Evolutionary conservation across 2,329 filamentous ascomycete genomes (phyloP).

Genomic region (Samsoniella hepiali): DNA sequence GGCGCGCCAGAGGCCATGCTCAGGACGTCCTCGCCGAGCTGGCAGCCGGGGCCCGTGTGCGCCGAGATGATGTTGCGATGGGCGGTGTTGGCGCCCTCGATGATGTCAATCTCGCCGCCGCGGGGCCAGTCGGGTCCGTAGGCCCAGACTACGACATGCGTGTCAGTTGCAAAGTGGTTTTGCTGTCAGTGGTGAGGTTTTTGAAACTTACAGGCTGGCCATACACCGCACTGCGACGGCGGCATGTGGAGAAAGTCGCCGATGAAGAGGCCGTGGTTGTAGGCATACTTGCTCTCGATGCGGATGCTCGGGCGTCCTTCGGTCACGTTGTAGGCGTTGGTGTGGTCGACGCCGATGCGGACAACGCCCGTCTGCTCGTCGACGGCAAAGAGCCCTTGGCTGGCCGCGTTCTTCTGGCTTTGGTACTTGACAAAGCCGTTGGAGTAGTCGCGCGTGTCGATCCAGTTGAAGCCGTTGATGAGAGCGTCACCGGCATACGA

Average conservation of each 20-base stretch:
- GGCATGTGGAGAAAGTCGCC: conserved; percentile 74
- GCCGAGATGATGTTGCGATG: conserved; percentile 59
- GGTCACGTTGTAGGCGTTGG: conserved; percentile 34
- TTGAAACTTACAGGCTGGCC: conserved; percentile 61
- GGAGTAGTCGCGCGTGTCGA: conserved; percentile 56
- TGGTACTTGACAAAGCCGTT: conserved; percentile 62
- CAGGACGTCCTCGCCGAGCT: conserved; percentile 21
- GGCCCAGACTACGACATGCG: conserved; percentile 44
- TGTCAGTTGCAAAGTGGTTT: conserved; percentile 9
- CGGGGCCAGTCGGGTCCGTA: conserved; percentile 57
- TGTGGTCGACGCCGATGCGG: conserved; percentile 44
- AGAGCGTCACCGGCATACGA: conserved; percentile 44
- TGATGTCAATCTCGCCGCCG: conserved; percentile 65
- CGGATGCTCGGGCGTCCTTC: conserved; percentile 59
- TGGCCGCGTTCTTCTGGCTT: conserved; percentile 37
- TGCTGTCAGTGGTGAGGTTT: background rate
- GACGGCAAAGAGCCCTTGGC: conserved; percentile 40
- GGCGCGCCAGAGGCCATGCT: conserved; percentile 13
- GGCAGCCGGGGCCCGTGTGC: conserved; percentile 48
- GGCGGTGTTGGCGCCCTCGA: conserved; percentile 66
- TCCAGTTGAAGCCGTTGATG: conserved; percentile 49
- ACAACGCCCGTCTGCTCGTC: conserved; percentile 41
- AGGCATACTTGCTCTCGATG: conserved; percentile 61
- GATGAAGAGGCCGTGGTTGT: conserved; percentile 65
- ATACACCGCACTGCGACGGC: conserved; percentile 64